Base-by-base conservation (phyloP, 345 rosid species). In the Microcos paniculata region DNA sequence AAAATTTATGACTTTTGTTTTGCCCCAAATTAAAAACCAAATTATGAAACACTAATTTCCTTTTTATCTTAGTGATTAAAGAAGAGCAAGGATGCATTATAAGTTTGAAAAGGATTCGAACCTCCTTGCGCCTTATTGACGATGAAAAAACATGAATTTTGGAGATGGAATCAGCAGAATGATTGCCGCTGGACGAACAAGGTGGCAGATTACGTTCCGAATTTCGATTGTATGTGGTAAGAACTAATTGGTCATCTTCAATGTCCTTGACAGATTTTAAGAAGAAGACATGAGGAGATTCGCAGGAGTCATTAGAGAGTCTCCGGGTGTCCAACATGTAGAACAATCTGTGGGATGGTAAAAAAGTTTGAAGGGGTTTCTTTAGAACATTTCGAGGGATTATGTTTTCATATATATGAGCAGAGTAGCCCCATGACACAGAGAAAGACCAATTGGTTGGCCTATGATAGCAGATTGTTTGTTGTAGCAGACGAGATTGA, bases 391-490 rank as follows among this genome's bases (percentile, higher is more conserved):
- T 87, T 70, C 89, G 80, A 31, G 95, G 86, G 76, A 76, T 73
- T 73, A 85, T 78, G 24, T 73, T 84, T 76, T 89, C 90, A 68
- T 90, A 89, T 15, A 88, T 75, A 46, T 87, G 85, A 28, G 83
- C 76, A 5, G 95, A 87, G 80, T 89, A 88, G 3, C 92, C 95
- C 91, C 94, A 89, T 0, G 94, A 85, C 65, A 89, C 69, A 8
- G 93, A 88, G 72, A 92, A 70, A 8, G 94, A 84, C 92, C 91
- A 89, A 57, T 82, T 86, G 28, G 21, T 78, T 59, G 65, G 82
- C 65, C 86, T 78, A 69, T 74, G 80, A 85, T 89, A 88, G 85
- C 92, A 92, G 64, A 90, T 82, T 18, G 91, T 84, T 73, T 90
- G 94, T 55, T 90, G 93, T 10, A 89, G 69, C 53, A 88, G 52